phyloP scores from a whole-genome alignment of 345 rosid genomes.

The Psidium guajava region DNA sequence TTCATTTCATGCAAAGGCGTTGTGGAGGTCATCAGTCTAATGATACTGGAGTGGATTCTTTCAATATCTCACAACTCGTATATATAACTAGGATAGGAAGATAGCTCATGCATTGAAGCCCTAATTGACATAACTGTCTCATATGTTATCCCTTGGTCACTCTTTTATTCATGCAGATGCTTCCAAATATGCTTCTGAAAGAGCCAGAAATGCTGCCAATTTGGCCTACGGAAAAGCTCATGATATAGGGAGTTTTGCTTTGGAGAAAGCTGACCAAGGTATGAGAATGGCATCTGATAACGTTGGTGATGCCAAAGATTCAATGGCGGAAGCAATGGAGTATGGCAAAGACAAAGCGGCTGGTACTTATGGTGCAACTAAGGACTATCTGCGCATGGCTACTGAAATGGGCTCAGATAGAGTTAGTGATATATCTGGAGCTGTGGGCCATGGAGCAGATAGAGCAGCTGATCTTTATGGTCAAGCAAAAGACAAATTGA shows the following conservation, averaged over 20 bases:
- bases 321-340: slow-evolving; percentile 3
- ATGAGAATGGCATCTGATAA: slow-evolving; percentile 6
- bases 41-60: neutral
- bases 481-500: neutral
- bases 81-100: neutral
- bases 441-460: neutral
- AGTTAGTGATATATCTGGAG: neutral
- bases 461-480: neutral
- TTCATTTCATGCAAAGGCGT: fast-evolving
- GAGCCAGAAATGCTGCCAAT: slow-evolving; percentile 13
- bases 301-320: slow-evolving; percentile 14
- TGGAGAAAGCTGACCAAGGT: neutral
- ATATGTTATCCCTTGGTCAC: neutral
- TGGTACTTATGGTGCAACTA: neutral
- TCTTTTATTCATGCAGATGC: slow-evolving; percentile 4
- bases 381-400: neutral
- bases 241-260: slow-evolving; percentile 7
- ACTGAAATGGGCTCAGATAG: neutral
- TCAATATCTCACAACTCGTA: neutral
- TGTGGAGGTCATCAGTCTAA: neutral
- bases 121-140: neutral
- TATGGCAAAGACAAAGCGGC: slow-evolving; percentile 14
- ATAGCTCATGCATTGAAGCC: neutral
- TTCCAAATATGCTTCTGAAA: slow-evolving; percentile 16
- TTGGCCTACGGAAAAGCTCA: slow-evolving; percentile 6